Percentiles rank a stretch among this genome's conserved stretches.
These are phyloP conservation scores for Pseudogymnoascus sp. DNA, from an alignment of 2,329 filamentous ascomycete genomes.

Conservation along the genomic window DNA sequence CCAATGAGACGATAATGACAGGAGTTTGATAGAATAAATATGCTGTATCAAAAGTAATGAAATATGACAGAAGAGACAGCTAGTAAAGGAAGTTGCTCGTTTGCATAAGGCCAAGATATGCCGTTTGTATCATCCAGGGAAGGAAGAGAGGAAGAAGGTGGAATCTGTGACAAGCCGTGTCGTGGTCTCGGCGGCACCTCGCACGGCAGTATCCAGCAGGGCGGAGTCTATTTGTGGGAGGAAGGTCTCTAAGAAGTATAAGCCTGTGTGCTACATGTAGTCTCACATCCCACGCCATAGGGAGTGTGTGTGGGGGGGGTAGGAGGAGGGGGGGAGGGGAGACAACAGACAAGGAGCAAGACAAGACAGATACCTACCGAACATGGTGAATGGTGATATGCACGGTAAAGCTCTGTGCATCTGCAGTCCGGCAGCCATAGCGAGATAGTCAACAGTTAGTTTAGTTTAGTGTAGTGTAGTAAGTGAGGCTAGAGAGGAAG, in stretches of 20 bases:
- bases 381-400: neutral
- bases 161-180: neutral
- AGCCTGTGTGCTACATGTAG: neutral
- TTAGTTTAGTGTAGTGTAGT: neutral
- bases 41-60: constrained; percentile 1
- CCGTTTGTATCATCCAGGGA: neutral
- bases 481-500: neutral
- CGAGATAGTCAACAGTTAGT: neutral
- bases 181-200: constrained; percentile 1
- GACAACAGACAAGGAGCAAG: neutral
- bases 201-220: neutral
- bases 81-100: neutral
- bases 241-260: neutral
- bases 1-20: neutral
- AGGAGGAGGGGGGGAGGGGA: neutral
- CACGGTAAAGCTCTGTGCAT: neutral
- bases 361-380: neutral
- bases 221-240: neutral
- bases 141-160: neutral
- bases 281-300: neutral
- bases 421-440: neutral
- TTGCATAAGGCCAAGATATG: neutral
- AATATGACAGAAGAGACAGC: neutral
- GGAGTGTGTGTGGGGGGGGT: neutral
- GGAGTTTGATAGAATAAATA: neutral